These are phyloP conservation scores for Fremontodendron californicum DNA, from an alignment of 345 rosid genomes.

Conservation along the genomic window DNA sequence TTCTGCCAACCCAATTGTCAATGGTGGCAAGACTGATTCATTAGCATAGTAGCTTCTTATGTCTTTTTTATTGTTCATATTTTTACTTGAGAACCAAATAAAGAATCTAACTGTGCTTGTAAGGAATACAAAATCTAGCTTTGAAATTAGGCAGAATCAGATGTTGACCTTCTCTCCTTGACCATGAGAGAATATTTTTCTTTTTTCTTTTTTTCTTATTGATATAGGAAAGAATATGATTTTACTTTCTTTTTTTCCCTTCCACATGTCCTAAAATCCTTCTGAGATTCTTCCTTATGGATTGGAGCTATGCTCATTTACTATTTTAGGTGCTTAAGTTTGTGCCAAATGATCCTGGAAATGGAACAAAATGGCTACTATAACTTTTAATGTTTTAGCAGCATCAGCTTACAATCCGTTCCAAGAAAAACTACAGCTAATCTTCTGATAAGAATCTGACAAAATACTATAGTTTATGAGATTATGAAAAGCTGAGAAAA, in stretches of 20 bases:
- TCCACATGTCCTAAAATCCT: neutral
- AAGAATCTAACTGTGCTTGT: constrained; percentile 14
- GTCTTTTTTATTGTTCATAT: constrained; percentile 14
- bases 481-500: neutral
- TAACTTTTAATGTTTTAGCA: neutral
- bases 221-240: neutral
- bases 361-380: neutral
- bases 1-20: constrained; percentile 37
- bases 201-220: neutral
- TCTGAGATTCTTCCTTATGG: neutral
- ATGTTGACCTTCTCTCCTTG: neutral
- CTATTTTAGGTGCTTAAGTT: neutral
- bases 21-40: constrained; percentile 36
- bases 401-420: neutral
- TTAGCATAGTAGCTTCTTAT: constrained; percentile 21
- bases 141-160: constrained; percentile 1
- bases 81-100: constrained; percentile 14
- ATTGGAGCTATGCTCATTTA: neutral
- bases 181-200: neutral
- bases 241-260: neutral
- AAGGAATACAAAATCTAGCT: no score
- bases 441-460: neutral
- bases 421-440: neutral
- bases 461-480: neutral
- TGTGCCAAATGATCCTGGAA: neutral